These are phyloP conservation scores for Ogataea populi-albae DNA, from an alignment of 805 yeast species.

Conservation along the genomic window DNA sequence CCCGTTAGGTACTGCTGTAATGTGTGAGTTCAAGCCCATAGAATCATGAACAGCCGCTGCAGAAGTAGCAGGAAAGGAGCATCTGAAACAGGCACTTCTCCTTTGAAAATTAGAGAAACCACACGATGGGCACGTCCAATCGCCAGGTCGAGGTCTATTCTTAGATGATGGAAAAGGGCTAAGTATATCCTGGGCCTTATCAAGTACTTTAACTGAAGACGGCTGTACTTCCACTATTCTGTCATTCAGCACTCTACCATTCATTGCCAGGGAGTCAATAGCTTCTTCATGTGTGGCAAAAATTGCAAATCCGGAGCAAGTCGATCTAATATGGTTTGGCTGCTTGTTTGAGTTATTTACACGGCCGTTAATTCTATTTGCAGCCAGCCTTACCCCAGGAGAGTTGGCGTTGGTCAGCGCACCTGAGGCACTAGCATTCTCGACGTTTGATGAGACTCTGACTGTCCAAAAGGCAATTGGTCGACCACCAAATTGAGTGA, in stretches of 20 bases:
- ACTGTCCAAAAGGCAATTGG: constrained; percentile 90
- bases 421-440: background rate
- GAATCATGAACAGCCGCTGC: constrained; percentile 69
- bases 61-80: constrained; percentile 80
- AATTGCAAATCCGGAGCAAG: constrained; percentile 77
- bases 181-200: constrained; percentile 76
- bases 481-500: constrained; percentile 78
- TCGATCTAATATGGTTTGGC: constrained; percentile 39
- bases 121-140: constrained; percentile 97
- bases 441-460: constrained; percentile 43
- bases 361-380: too few relatives aligned
- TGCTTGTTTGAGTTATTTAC: constrained; percentile 16
- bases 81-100: constrained; percentile 89
- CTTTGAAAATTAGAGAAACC: constrained; percentile 94
- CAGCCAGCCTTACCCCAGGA: too few relatives aligned
- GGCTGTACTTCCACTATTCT: constrained; percentile 82
- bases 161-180: constrained; percentile 81
- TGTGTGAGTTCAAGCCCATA: constrained; percentile 34
- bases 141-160: constrained; percentile 93
- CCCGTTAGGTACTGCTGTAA: constrained; percentile 2
- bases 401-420: constrained; percentile 6
- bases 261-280: constrained; percentile 68
- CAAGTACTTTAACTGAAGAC: constrained; percentile 72
- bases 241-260: constrained; percentile 72
- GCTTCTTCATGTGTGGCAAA: constrained; percentile 87